A percentile compares a stretch with the other conserved stretches of the same genome.
These are phyloP conservation scores for Neurospora cerealis DNA, from an alignment of 495 filamentous ascomycete species.

Conservation along the genomic window DNA sequence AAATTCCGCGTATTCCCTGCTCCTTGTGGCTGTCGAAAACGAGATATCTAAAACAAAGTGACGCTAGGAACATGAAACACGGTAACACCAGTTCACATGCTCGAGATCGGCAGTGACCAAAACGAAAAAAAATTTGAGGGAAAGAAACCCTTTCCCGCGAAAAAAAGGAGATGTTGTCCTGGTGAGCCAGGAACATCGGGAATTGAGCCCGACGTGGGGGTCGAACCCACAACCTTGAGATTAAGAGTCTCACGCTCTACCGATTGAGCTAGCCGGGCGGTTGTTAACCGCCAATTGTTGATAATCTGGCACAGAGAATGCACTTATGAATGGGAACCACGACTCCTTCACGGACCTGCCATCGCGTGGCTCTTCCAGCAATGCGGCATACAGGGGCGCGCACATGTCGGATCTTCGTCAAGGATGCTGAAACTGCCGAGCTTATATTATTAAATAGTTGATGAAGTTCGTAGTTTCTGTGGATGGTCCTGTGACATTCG, in stretches of 20 bases:
- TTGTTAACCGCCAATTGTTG: not conserved
- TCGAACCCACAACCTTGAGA: not conserved
- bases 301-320: rapidly evolving
- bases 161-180: not conserved
- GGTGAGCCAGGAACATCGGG: not conserved
- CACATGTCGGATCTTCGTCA: not conserved
- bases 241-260: conserved; percentile 81
- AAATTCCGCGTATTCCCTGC: not conserved
- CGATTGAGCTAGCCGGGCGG: conserved; percentile 63
- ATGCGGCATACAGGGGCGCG: not conserved
- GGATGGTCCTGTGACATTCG: not conserved
- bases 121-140: not conserved
- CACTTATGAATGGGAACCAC: not conserved
- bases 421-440: not conserved
- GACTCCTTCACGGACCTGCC: not conserved
- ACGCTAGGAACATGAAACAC: not conserved
- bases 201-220: not conserved
- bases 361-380: not conserved
- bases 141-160: not conserved
- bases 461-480: not conserved
- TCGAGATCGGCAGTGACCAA: not conserved
- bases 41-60: not conserved
- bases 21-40: not conserved
- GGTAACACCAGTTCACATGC: not conserved
- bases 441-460: not conserved